A percentile compares a stretch with the other conserved stretches of the same genome.
These are phyloP conservation scores for Cryptococcus sp. DNA, from an alignment of 1,284 basidiomycete genomes.

Conservation along the genomic window DNA sequence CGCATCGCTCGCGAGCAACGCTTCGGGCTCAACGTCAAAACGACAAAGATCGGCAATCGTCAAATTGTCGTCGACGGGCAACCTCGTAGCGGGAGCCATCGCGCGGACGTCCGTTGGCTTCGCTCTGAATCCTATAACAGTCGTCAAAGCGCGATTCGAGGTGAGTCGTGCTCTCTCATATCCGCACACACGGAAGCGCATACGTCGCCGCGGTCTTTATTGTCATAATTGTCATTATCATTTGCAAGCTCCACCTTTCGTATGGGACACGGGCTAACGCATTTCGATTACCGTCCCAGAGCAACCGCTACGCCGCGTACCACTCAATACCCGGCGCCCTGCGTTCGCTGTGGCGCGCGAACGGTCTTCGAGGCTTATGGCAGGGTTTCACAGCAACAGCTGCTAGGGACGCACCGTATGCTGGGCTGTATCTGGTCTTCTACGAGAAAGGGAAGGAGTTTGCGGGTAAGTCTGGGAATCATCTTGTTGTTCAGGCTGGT, in stretches of 20 bases:
- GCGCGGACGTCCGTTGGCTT: conserved; percentile 85
- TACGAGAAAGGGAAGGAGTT: conserved; percentile 84
- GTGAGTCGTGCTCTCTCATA: conserved; percentile 55
- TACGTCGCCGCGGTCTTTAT: no score
- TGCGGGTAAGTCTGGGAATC: conserved; percentile 57
- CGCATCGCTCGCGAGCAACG: conserved; percentile 8
- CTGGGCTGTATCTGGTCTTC: conserved; percentile 86
- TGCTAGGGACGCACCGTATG: conserved; percentile 91
- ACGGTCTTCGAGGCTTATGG: conserved; percentile 79
- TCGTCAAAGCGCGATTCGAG: conserved; percentile 94
- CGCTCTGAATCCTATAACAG: conserved; percentile 86
- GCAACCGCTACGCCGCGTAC: conserved; percentile 72
- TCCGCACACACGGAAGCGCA: no score
- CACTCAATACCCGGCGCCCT: conserved; percentile 66
- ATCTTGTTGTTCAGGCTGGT: background rate
- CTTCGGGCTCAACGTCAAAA: conserved; percentile 11
- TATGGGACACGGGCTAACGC: no score
- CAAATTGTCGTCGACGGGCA: conserved; percentile 75
- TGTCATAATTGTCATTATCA: background rate
- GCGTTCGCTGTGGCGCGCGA: conserved; percentile 62
- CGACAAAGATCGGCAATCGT: conserved; percentile 60
- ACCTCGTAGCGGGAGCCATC: conserved; percentile 84
- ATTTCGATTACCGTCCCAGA: conserved; percentile 52
- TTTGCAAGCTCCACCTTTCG: background rate
- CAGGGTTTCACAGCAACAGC: conserved; percentile 89